phyloP scores from a whole-genome alignment of 75 land plant genomes.

The Ceratopteris richardii region DNA sequence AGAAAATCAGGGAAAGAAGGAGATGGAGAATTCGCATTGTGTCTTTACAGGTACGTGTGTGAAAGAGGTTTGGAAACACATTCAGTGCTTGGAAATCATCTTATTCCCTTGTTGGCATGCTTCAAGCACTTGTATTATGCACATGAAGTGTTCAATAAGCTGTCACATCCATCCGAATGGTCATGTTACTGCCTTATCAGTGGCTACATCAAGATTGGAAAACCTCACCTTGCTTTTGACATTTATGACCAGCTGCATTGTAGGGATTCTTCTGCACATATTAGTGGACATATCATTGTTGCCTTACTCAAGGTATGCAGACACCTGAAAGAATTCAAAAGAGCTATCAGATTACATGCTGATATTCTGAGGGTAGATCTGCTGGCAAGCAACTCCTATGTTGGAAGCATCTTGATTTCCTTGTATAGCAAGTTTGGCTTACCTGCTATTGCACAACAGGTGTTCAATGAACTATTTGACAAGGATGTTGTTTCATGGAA shows the following conservation, averaged over 20 bases:
- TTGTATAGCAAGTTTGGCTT: not conserved
- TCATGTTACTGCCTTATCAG: constrained; percentile 4
- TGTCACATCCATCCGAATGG: not conserved
- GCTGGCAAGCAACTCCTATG: not conserved
- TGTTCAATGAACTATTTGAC: not conserved
- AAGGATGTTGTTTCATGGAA: constrained; percentile 1
- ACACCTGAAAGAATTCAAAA: constrained; percentile 1
- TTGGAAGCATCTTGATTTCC: not conserved
- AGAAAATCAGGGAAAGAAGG: not conserved
- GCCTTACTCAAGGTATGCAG: constrained; percentile 7
- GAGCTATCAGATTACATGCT: constrained; percentile 3
- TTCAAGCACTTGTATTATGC: constrained; percentile 6
- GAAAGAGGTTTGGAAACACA: not conserved
- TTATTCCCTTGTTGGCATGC: not conserved
- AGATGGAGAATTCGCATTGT: not conserved
- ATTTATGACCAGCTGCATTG: constrained; percentile 1
- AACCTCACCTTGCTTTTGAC: not conserved
- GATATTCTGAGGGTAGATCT: not conserved
- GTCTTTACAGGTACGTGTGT: not conserved
- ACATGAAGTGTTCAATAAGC: constrained; percentile 6
- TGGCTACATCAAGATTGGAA: not conserved
- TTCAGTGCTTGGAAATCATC: not conserved
- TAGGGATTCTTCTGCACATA: not conserved
- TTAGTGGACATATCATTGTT: not conserved
- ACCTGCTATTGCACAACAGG: constrained; percentile 2